Percentiles rank a stretch among this genome's conserved stretches.
Evolutionary conservation across 2,329 filamentous ascomycete genomes (phyloP).

Genomic region (Diaporthe sp.): DNA sequence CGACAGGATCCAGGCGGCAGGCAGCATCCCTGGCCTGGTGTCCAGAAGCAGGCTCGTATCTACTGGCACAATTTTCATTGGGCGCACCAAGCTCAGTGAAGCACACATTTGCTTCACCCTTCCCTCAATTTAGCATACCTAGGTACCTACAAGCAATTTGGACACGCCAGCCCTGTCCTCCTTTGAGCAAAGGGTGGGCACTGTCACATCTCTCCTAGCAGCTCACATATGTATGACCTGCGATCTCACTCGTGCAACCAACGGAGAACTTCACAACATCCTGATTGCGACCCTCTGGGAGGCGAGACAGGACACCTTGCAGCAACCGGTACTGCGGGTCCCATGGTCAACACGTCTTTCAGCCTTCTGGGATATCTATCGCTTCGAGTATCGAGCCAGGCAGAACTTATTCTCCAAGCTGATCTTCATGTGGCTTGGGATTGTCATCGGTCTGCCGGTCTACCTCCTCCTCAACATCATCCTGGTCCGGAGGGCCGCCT

Average conservation of each 20-base stretch:
- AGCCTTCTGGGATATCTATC: neutral
- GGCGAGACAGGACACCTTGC: neutral
- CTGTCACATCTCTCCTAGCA: neutral
- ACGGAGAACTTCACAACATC: neutral
- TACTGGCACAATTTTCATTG: too few relatives aligned
- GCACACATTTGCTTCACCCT: too few relatives aligned
- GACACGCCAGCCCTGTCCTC: neutral
- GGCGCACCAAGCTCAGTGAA: too few relatives aligned
- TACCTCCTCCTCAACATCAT: neutral
- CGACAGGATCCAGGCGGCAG: too few relatives aligned
- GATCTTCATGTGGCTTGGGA: neutral
- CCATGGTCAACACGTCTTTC: neutral
- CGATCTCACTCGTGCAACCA: too few relatives aligned
- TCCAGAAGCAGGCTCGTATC: too few relatives aligned
- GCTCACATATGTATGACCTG: neutral
- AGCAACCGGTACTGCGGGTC: neutral
- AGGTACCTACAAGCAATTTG: neutral
- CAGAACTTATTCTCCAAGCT: neutral
- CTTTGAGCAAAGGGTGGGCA: neutral
- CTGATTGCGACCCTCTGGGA: neutral
- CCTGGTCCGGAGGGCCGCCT: neutral
- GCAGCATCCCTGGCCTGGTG: too few relatives aligned
- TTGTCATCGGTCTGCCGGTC: neutral
- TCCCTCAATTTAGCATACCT: too few relatives aligned
- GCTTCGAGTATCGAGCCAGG: neutral